These are phyloP conservation scores for Leccinum angustisporum DNA, from an alignment of 1,284 basidiomycete genomes.

Conservation along the genomic window DNA sequence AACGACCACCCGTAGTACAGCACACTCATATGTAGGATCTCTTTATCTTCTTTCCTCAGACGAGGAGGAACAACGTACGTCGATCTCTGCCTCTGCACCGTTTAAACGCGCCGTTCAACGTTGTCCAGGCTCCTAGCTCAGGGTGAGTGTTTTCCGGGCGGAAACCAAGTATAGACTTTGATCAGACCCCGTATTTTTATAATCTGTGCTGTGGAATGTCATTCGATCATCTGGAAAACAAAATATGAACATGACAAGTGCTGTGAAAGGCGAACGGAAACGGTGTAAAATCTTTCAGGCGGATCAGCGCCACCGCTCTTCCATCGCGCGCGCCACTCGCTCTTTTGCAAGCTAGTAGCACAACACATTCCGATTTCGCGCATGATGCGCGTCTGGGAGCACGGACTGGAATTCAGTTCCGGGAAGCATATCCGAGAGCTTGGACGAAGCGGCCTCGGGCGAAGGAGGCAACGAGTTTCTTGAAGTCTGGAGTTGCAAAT, in stretches of 20 bases:
- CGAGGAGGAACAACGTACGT: constrained; percentile 27
- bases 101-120: not conserved
- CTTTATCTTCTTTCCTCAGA: constrained; percentile 31
- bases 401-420: constrained; percentile 74
- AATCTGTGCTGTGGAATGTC: not conserved
- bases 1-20: constrained; percentile 6
- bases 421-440: constrained; percentile 61
- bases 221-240: not conserved
- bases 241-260: not conserved
- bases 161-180: constrained; percentile 10
- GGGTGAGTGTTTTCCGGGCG: constrained; percentile 17
- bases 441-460: constrained; percentile 70
- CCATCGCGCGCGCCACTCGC: constrained; percentile 49
- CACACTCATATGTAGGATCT: constrained; percentile 18
- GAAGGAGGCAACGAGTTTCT: not conserved
- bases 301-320: constrained; percentile 64
- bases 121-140: constrained; percentile 17
- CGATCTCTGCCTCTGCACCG: not conserved
- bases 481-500: not conserved
- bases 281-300: constrained; percentile 82
- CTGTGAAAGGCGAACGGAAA: constrained; percentile 62
- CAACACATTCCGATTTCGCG: constrained; percentile 53
- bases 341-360: constrained; percentile 73
- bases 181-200: not conserved
- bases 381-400: constrained; percentile 48